Evolutionary conservation across 1,284 basidiomycete species (phyloP).

Genomic region (Trichosporon sp.): DNA sequence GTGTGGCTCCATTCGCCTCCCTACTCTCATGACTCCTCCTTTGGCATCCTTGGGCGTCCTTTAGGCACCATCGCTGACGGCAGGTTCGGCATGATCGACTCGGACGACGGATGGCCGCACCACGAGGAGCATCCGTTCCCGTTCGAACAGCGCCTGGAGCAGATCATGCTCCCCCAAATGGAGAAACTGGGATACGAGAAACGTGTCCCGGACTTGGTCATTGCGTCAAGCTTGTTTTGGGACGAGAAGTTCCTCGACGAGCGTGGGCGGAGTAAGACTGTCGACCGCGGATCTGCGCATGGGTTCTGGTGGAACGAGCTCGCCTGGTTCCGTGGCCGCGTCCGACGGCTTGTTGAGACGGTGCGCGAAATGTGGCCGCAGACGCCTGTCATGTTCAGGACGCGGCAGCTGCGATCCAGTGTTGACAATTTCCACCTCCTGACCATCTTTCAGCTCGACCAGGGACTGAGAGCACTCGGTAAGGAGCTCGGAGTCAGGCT

Average conservation of each 20-base stretch:
- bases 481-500: conserved; percentile 33
- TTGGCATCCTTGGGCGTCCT: too few relatives aligned
- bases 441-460: conserved; percentile 39
- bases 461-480: conserved; percentile 32
- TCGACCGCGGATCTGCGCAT: conserved; percentile 21
- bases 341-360: conserved; percentile 28
- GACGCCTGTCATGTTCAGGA: conserved; percentile 36
- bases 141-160: conserved; percentile 32
- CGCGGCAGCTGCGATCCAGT: conserved; percentile 32
- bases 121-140: conserved; percentile 28
- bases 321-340: conserved; percentile 35
- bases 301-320: conserved; percentile 35
- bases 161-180: conserved; percentile 32
- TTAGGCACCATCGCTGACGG: neutral
- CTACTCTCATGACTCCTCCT: neutral
- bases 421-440: conserved; percentile 28
- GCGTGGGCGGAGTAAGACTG: conserved; percentile 3
- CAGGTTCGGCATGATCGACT: conserved; percentile 38
- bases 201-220: conserved; percentile 29
- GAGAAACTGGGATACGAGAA: conserved; percentile 23
- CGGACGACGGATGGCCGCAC: conserved; percentile 31
- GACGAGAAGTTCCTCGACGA: conserved; percentile 29
- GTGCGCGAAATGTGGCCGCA: conserved; percentile 23
- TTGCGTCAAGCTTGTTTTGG: conserved; percentile 35
- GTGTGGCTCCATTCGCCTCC: conserved; percentile 12